Evolutionary conservation across 2,329 filamentous ascomycete species (phyloP), one percentile per base, ranked within the genome.

Genomic region (Neurospora sp.): DNA sequence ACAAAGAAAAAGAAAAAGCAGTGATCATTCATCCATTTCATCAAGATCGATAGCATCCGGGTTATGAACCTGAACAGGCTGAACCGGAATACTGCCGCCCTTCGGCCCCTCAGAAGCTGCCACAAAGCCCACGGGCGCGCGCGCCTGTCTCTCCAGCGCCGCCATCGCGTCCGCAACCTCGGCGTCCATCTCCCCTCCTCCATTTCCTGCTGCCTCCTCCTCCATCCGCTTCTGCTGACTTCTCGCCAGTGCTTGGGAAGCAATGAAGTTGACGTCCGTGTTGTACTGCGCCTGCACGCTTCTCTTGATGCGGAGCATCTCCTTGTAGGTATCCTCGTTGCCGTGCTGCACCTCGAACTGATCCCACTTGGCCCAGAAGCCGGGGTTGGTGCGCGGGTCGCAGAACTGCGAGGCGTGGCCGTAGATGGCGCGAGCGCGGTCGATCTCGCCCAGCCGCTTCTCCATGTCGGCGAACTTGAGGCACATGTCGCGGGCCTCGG

Each of bases 321-420:
- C 96, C 83, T 97, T 97, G 86, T 96, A 99, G 0, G 96, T 99
- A 79, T 99, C 96, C 80, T 99, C 96, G 81, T 99, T 99, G 74
- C 96, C 96, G 78, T 99, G 96, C 79, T 96, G 92, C 28, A 98
- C 93, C 81, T 99, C 96, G 80, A 99, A 99, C 69, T 90, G 86
- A 80, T 99, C 96, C 96, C 96, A 99, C 79, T 95, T 96, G 76
- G 90, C 86, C 96, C 96, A 99, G 82, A 98, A 99, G 17, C 87
- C 89, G 8, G 92, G 90, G 75, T 93, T 93, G 15, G 93, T 97
- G 69, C 96, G 87, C 9, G 96, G 96, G 79, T 99, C 96, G 81
- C 93, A 97, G 81, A 98, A 99, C 79, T 99, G 96, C 62, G 93
- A 97, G 13, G 93, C 96, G 78, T 99, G 96, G 1, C 94, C 95